phyloP scores from a whole-genome alignment of 2,329 filamentous ascomycete species.

The Calonectria ilicicola region DNA sequence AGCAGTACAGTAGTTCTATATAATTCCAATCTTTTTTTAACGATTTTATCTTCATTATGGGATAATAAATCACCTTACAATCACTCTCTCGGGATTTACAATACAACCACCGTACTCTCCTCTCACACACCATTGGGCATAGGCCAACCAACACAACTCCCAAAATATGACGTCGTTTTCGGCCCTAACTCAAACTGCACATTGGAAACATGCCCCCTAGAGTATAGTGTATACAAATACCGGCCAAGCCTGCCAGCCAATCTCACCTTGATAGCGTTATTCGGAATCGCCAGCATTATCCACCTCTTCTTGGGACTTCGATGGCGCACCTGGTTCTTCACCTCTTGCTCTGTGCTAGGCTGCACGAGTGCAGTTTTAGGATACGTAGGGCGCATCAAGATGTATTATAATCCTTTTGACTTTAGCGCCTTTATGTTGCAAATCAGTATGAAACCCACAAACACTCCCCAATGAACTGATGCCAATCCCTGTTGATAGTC shows the following conservation, averaged over 20 bases:
- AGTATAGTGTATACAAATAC: constrained; percentile 55
- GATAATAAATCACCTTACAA: not conserved
- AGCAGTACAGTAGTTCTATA: too few species aligned
- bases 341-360: constrained; percentile 61
- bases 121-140: not conserved
- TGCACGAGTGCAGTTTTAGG: constrained; percentile 67
- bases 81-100: not conserved
- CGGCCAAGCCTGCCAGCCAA: constrained; percentile 55
- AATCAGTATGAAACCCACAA: constrained; percentile 49
- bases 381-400: constrained; percentile 66
- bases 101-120: not conserved
- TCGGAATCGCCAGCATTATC: constrained; percentile 55
- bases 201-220: not conserved
- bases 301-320: constrained; percentile 53
- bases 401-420: constrained; percentile 65
- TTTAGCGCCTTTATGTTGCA: constrained; percentile 70
- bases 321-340: constrained; percentile 55
- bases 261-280: constrained; percentile 52
- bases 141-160: not conserved
- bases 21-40: too few species aligned
- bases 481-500: not conserved
- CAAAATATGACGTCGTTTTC: not conserved
- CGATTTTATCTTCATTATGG: not conserved
- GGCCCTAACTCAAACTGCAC: not conserved
- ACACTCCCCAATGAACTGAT: not conserved